Evolutionary conservation across 805 yeast genomes (phyloP).

Genomic region (Saturnispora ahearnii): DNA sequence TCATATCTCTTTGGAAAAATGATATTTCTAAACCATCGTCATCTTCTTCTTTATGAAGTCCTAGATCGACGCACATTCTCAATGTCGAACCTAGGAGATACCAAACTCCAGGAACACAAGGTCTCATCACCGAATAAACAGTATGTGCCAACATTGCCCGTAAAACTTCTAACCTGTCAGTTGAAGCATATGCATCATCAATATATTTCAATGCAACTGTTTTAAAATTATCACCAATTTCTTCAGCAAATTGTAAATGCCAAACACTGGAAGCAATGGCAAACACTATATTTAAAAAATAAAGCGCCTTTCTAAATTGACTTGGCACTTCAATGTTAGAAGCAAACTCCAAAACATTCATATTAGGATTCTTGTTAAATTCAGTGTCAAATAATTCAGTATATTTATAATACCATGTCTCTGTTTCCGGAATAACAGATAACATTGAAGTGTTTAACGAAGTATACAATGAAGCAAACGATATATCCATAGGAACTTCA

Average conservation of each 20-base stretch:
- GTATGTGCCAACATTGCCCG: conserved; percentile 66
- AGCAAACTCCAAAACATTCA: conserved; percentile 30
- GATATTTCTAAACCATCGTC: conserved; percentile 28
- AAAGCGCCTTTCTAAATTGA: conserved; percentile 45
- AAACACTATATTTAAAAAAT: conserved; percentile 65
- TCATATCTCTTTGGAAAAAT: conserved; percentile 53
- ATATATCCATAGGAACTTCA: conserved; percentile 38
- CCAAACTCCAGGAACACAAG: conserved; percentile 91
- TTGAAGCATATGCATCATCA: conserved; percentile 47
- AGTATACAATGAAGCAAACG: conserved; percentile 53
- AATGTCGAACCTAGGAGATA: conserved; percentile 74
- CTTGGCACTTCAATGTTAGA: conserved; percentile 36
- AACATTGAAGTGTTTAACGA: conserved; percentile 31
- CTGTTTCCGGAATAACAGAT: conserved; percentile 24
- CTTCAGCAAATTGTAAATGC: conserved; percentile 55
- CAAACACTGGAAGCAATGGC: conserved; percentile 74
- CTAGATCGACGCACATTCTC: conserved; percentile 74
- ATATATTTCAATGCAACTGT: conserved; percentile 53
- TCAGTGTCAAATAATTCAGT: conserved; percentile 27
- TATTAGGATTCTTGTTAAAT: conserved; percentile 16
- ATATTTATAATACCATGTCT: conserved; percentile 41
- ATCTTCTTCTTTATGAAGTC: conserved; percentile 62
- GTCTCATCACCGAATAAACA: conserved; percentile 75
- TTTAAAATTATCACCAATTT: conserved; percentile 61
- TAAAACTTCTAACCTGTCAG: conserved; percentile 58